Evolutionary conservation across 345 rosid species (phyloP).

Genomic region (Eucalyptus marginata): DNA sequence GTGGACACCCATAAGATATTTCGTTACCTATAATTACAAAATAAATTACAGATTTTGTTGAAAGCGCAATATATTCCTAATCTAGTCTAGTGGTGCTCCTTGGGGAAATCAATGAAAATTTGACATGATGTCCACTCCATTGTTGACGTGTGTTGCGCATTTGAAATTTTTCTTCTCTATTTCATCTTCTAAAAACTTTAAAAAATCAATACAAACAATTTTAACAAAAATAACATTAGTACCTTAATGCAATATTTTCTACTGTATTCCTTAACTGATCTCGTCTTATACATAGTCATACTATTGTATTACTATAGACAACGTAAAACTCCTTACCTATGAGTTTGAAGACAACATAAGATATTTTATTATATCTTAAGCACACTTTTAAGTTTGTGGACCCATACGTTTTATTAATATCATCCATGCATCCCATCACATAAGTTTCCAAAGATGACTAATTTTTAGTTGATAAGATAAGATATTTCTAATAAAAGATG

Average conservation of each 20-base stretch:
- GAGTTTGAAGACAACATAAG: background rate
- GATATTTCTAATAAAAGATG: background rate
- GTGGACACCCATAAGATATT: background rate
- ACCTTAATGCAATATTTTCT: no score
- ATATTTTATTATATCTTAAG: no score
- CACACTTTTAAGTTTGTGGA: background rate
- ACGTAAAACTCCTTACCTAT: background rate
- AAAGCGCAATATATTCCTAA: background rate
- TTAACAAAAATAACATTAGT: no score
- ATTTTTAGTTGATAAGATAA: background rate
- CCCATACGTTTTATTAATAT: background rate
- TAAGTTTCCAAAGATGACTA: no score
- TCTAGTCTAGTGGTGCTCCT: background rate
- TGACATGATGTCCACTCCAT: background rate
- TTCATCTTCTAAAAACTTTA: no score
- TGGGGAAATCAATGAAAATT: background rate
- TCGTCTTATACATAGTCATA: no score
- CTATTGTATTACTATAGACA: background rate
- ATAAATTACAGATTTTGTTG: background rate
- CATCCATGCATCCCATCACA: no score
- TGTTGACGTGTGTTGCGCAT: background rate
- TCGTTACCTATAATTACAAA: background rate
- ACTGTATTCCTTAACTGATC: background rate
- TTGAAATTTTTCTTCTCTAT: no score
- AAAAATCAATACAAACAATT: no score